Evolutionary conservation across 2,329 filamentous ascomycete genomes (phyloP).

Genomic region (Fusarium sp.): DNA sequence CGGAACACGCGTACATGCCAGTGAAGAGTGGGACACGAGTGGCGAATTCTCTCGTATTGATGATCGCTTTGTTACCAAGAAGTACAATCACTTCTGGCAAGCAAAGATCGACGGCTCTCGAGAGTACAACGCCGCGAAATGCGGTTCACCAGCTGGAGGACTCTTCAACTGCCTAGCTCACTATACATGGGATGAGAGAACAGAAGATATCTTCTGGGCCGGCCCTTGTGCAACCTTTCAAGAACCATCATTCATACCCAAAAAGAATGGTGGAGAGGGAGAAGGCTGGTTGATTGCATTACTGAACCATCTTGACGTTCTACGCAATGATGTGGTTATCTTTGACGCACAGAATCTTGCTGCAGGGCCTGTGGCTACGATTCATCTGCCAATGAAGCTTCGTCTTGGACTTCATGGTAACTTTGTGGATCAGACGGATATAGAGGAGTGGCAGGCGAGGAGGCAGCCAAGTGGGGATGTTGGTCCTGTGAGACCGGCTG

Average conservation of each 20-base stretch:
- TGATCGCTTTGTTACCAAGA: slow-evolving; percentile 6
- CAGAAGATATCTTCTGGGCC: not conserved
- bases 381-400: slow-evolving; percentile 5
- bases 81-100: slow-evolving; percentile 19
- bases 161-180: slow-evolving; percentile 14
- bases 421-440: slow-evolving; percentile 11
- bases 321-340: slow-evolving; percentile 10
- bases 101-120: not conserved
- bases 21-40: not conserved
- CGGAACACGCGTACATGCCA: not conserved
- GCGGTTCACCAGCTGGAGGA: not conserved
- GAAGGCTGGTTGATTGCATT: not conserved
- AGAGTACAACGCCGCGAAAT: not conserved
- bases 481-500: not conserved
- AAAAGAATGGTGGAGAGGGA: not conserved
- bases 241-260: slow-evolving; percentile 10
- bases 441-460: not conserved
- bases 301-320: slow-evolving; percentile 8
- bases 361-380: not conserved
- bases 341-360: not conserved
- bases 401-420: slow-evolving; percentile 15
- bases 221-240: slow-evolving; percentile 1
- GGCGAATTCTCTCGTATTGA: slow-evolving; percentile 17
- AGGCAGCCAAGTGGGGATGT: not conserved
- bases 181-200: slow-evolving; percentile 4